Base-by-base conservation (phyloP, 2,329 filamentous ascomycete genomes). In the Penicillium brevicompactum region DNA sequence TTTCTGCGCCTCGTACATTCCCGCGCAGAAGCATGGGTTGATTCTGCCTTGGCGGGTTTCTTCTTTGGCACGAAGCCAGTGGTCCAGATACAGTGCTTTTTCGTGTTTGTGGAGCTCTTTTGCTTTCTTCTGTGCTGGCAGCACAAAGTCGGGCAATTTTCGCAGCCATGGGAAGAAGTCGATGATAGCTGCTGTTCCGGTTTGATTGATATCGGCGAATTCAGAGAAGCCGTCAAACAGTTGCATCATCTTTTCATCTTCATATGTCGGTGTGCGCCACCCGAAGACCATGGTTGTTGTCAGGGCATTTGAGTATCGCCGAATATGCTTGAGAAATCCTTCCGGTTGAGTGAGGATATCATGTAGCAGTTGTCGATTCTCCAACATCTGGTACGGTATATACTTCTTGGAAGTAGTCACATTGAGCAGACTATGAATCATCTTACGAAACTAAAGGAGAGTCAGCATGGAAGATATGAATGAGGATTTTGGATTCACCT, bases 331-430 rank as follows among this genome's bases (percentile, higher is more conserved):
- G 7, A 56, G 18, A 24, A 58, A 58, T 6, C 48, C 49, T n/a
- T 58, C 37, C 3, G 81, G 81, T 6, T 67, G 56, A 0, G 78
- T 73, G 3, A 84, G 60, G 16, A 85, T 67, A 6, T 80, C 78
- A 43, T 71, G 57, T 56, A 72, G 18, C 81, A 85, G 81, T 47
- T 79, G 76, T 61, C 80, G 82, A 66, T 79, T 82, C 64, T 85
- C 82, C 2, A 85, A 72, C 46, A 80, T 76, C 59, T 85, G 82
- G 58, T 84, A 85, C 2, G 79, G 76, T 2, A 84, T 74, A 54
- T 86, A 86, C 8, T 70, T 68, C 50, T 73, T 75, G 3, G 80
- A 74, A 1, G 75, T 73, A 0, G 70, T 76, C 49, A 80, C 66
- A 58, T 82, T 81, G 27, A 84, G 76, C 1, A 81, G 70, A 2